Evolutionary conservation across 2,329 filamentous ascomycete genomes (phyloP).

Genomic region (Seiridium cupressi): DNA sequence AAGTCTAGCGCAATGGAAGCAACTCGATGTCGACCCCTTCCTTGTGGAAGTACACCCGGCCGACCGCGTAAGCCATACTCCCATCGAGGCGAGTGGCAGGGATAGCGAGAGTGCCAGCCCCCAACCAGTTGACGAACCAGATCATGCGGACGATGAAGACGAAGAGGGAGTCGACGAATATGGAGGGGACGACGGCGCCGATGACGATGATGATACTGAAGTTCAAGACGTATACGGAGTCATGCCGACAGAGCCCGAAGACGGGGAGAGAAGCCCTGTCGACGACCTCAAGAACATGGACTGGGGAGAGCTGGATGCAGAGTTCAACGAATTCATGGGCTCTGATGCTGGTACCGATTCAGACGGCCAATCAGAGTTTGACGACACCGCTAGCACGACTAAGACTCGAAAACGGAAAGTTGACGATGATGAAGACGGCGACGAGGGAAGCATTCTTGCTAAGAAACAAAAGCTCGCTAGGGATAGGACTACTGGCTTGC

Average conservation of each 20-base stretch:
- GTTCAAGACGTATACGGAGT: conserved; percentile 44
- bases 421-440: conserved; percentile 20
- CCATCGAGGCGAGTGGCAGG: conserved; percentile 22
- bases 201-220: conserved; percentile 30
- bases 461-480: conserved; percentile 42
- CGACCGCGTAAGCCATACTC: conserved; percentile 46
- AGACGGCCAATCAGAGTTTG: conserved; percentile 20
- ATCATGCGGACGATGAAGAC: conserved; percentile 29
- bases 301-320: conserved; percentile 50
- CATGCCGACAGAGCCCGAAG: conserved; percentile 46
- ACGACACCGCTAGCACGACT: conserved; percentile 28
- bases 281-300: conserved; percentile 27
- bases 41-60: conserved; percentile 72
- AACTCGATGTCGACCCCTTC: conserved; percentile 75
- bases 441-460: conserved; percentile 28
- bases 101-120: conserved; percentile 30
- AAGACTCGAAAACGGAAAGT: conserved; percentile 25
- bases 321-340: conserved; percentile 64
- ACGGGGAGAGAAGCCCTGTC: conserved; percentile 33
- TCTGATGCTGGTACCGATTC: conserved; percentile 37
- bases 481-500: conserved; percentile 36
- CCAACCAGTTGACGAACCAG: conserved; percentile 35
- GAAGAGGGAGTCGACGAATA: conserved; percentile 14
- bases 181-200: conserved; percentile 26
- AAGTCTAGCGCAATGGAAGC: conserved; percentile 80